These are phyloP conservation scores for Yamadazyma friedrichii DNA, from an alignment of 1,139 yeast genomes.

Conservation along the genomic window DNA sequence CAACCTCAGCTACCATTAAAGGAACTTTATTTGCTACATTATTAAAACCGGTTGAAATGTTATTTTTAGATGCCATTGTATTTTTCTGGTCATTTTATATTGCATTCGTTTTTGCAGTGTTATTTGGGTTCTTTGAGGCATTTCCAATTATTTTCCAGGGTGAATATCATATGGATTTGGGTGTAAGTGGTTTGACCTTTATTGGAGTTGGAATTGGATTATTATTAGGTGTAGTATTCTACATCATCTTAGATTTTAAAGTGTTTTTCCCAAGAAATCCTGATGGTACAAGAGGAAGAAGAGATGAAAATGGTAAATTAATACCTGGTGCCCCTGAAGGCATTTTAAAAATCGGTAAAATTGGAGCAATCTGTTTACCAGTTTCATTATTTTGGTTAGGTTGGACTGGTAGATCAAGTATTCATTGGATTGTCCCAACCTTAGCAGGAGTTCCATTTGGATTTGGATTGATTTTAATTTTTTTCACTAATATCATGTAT, in stretches of 20 bases:
- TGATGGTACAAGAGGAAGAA: conserved; percentile 60
- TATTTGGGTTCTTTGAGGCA: conserved; percentile 77
- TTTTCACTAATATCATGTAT: conserved; percentile 70
- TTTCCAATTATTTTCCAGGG: conserved; percentile 71
- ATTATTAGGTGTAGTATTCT: conserved; percentile 50
- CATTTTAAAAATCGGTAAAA: conserved; percentile 44
- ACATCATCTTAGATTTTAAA: conserved; percentile 47
- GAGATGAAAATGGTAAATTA: conserved; percentile 55
- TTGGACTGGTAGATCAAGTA: conserved; percentile 63
- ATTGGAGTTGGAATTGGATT: conserved; percentile 70
- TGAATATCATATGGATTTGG: conserved; percentile 54
- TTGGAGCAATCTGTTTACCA: conserved; percentile 66
- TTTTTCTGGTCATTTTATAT: conserved; percentile 63
- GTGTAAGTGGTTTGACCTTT: conserved; percentile 66
- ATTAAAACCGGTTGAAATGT: conserved; percentile 63
- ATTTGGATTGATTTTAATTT: conserved; percentile 67
- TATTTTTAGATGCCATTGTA: conserved; percentile 68
- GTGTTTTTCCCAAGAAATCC: conserved; percentile 55
- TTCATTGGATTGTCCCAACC: conserved; percentile 81
- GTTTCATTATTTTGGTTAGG: conserved; percentile 78
- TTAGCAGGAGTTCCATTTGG: conserved; percentile 78
- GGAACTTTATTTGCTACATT: conserved; percentile 35
- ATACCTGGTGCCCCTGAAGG: conserved; percentile 40
- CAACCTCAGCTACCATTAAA: conserved; percentile 11
- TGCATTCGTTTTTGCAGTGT: conserved; percentile 71